phyloP scores from a whole-genome alignment of 805 yeast species.

The Kodamaea laetipori region DNA sequence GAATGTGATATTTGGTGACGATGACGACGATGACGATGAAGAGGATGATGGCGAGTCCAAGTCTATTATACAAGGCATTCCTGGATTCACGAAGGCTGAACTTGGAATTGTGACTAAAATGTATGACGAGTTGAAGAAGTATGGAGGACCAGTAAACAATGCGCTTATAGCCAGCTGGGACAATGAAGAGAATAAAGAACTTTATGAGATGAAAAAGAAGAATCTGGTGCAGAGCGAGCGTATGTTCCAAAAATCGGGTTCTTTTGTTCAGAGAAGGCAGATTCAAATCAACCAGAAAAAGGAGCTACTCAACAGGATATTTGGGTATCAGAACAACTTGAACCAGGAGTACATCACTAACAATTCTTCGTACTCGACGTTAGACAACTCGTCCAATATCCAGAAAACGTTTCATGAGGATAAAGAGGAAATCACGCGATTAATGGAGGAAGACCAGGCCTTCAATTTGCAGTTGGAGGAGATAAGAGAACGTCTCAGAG shows the following conservation, averaged over 20 bases:
- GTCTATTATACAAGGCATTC: constrained; percentile 24
- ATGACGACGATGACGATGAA: constrained; percentile 26
- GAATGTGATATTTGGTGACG: constrained; percentile 38
- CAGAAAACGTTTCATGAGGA: constrained; percentile 45
- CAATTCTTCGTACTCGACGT: constrained; percentile 40
- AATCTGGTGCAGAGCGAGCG: constrained; percentile 34
- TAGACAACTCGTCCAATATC: constrained; percentile 38
- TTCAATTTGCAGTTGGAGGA: constrained; percentile 29
- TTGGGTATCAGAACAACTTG: constrained; percentile 40
- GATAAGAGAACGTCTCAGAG: constrained; percentile 21
- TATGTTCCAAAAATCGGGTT: constrained; percentile 34
- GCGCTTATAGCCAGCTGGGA: constrained; percentile 3
- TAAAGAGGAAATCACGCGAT: constrained; percentile 37
- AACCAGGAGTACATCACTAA: constrained; percentile 44
- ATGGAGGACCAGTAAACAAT: neutral
- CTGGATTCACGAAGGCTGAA: constrained; percentile 43
- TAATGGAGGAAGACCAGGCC: constrained; percentile 37
- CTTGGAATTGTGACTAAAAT: constrained; percentile 21
- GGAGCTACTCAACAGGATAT: constrained; percentile 38
- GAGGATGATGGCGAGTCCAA: constrained; percentile 14
- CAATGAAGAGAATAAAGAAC: constrained; percentile 13
- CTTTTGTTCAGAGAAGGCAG: constrained; percentile 38
- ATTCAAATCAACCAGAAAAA: constrained; percentile 43
- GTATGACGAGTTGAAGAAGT: constrained; percentile 10
- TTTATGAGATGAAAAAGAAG: constrained; percentile 18